These are phyloP conservation scores for Perkinsus olseni DNA, from an alignment of 169 alveolate genomes.

Conservation along the genomic window DNA sequence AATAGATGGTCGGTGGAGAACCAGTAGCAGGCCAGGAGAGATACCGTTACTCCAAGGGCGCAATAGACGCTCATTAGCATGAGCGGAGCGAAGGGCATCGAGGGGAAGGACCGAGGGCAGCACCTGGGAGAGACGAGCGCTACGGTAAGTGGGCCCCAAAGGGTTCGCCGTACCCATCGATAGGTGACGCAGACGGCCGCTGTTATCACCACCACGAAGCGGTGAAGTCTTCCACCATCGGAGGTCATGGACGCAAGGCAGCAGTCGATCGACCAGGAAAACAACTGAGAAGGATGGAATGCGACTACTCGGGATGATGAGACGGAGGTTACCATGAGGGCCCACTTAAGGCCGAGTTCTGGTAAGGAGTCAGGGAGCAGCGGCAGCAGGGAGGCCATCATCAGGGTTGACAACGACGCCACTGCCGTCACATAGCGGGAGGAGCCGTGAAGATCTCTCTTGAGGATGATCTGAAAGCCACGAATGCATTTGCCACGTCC, in stretches of 20 bases:
- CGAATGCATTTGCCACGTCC: no score
- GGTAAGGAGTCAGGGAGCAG: neutral
- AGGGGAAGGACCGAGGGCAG: neutral
- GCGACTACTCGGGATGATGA: neutral
- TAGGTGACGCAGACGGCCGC: neutral
- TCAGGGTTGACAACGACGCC: neutral
- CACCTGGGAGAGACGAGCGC: neutral
- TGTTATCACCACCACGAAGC: neutral
- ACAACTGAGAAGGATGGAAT: neutral
- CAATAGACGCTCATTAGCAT: slow-evolving; percentile 17
- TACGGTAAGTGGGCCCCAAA: no score
- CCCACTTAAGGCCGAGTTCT: neutral
- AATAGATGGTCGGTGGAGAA: neutral
- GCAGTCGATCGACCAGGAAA: neutral
- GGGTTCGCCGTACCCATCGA: neutral
- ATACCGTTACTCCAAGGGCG: slow-evolving; percentile 14
- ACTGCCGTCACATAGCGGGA: neutral
- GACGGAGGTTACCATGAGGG: neutral
- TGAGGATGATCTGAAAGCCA: neutral
- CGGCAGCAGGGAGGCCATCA: neutral
- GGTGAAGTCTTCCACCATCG: neutral
- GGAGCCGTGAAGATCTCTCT: neutral
- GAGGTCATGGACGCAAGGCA: neutral
- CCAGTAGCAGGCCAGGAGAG: neutral
- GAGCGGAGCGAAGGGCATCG: slow-evolving; percentile 33